A percentile compares a stretch with the other conserved stretches of the same genome.
phyloP scores from a whole-genome alignment of 1,284 basidiomycete genomes.

The Schizophyllum commune region DNA sequence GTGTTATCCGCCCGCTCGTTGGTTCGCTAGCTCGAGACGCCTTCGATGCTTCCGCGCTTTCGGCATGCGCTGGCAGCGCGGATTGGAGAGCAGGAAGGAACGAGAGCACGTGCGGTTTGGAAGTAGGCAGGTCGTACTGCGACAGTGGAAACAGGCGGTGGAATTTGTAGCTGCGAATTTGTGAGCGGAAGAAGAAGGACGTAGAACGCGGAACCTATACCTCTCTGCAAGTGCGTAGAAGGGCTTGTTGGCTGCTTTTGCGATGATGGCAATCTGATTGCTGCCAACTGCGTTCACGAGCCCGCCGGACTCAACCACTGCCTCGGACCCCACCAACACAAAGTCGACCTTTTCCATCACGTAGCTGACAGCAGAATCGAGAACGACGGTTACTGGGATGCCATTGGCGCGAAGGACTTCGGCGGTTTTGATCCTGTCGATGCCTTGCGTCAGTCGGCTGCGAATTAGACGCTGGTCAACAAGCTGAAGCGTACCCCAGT shows the following conservation, averaged over 20 bases:
- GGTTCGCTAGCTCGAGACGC: background rate
- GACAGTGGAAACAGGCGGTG: conserved; percentile 94
- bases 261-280: conserved; percentile 94
- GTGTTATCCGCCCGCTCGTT: conserved; percentile 39
- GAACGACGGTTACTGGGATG: conserved; percentile 90
- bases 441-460: conserved; percentile 11
- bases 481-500: conserved; percentile 49
- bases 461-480: conserved; percentile 4
- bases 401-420: conserved; percentile 77
- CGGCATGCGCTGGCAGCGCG: conserved; percentile 12
- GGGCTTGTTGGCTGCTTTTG: conserved; percentile 90
- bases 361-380: conserved; percentile 96
- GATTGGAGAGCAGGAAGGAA: conserved; percentile 13
- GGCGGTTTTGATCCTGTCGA: conserved; percentile 77
- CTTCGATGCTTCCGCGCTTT: background rate
- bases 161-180: conserved; percentile 82
- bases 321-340: conserved; percentile 94
- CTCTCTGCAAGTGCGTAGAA: conserved; percentile 97
- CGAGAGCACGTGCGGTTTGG: conserved; percentile 64
- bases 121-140: conserved; percentile 91
- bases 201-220: conserved; percentile 30
- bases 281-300: conserved; percentile 88
- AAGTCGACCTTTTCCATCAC: conserved; percentile 95
- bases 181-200: conserved; percentile 13
- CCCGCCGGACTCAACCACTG: conserved; percentile 92